phyloP scores from a whole-genome alignment of 2,329 filamentous ascomycete species.

The Thelonectria blattea region DNA sequence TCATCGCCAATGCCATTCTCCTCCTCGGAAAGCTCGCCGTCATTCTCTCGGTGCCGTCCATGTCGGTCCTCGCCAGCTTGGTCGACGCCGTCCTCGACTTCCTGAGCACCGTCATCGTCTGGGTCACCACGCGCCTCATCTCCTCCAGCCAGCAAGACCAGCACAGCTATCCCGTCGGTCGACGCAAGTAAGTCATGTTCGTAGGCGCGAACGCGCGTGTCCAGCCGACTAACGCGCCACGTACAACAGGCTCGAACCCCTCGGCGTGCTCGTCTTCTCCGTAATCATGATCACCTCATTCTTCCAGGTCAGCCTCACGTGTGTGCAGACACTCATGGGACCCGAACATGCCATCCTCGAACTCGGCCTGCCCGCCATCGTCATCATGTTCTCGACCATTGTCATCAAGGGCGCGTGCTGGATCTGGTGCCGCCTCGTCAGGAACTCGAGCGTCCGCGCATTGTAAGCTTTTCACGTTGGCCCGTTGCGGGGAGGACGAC shows the following conservation, averaged over 20 bases:
- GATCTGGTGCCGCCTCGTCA: constrained; percentile 86
- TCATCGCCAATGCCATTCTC: constrained; percentile 77
- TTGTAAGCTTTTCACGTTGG: constrained; percentile 53
- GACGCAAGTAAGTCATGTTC: constrained; percentile 56
- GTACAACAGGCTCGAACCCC: constrained; percentile 69
- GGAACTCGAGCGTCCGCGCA: constrained; percentile 85
- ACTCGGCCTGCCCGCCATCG: constrained; percentile 73
- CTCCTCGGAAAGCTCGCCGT: constrained; percentile 79
- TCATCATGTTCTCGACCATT: constrained; percentile 82
- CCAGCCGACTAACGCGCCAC: constrained; percentile 27
- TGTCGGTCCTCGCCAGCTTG: constrained; percentile 80
- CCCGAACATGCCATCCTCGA: constrained; percentile 72
- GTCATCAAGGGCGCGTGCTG: constrained; percentile 83
- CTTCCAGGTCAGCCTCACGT: constrained; percentile 76
- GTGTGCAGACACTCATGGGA: constrained; percentile 66
- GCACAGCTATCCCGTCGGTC: constrained; percentile 79
- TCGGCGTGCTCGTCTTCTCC: constrained; percentile 82
- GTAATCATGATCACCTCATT: constrained; percentile 89
- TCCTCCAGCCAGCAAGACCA: constrained; percentile 69
- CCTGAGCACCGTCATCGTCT: constrained; percentile 80
- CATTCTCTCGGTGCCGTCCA: constrained; percentile 77
- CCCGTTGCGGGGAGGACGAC: neutral
- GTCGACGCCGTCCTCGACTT: constrained; percentile 84
- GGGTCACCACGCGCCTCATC: constrained; percentile 77
- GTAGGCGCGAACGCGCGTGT: neutral